Base-by-base conservation (phyloP, 139 green algal genomes). In the Auxenochlorella pyrenoidosa region DNA sequence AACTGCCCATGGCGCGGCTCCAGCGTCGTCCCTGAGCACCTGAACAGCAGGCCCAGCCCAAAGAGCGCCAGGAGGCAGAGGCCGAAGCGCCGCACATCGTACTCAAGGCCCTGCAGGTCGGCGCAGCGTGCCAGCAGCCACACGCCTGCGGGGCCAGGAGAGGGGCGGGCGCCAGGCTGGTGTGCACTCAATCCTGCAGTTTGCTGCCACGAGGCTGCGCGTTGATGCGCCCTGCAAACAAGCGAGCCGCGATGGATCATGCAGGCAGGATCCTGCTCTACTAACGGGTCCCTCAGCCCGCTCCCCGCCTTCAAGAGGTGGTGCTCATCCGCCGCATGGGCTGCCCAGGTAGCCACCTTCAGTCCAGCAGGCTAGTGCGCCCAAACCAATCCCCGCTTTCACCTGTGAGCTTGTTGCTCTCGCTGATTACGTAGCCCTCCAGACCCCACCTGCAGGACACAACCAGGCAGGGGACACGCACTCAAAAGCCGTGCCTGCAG, bases 71-170 rank as follows among this genome's bases (percentile, higher is more conserved):
- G 77, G 65, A 94, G 81, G 59, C 80, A 92, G 22, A 41, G 44
- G 41, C 87, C 87, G 47, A 92, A 94, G 40, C 54, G 65, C 13
- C 82, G 88, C 4, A 94, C 88, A 30, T 92, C 88, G 66, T 94
- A 94, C 15, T 65, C 32, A 24, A 95, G 79, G 2, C 54, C 68
- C 40, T 86, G 51, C 70, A 95, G 86, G 82, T 95, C 92, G 24
- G 92, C 92, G 58, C 92, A 95, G 1, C 92, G 86, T 28, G 92
- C 92, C 54, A 95, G 84, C 68, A 95, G 81, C 92, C 92, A 95
- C 19, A 95, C 92, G 16, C 89, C 89, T 85, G 84, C 75, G 40
- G 38, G 0, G 38, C 24, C 18, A 1, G 79, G 19, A 54, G n/a
- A 16, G 36, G 22, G 54, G 58, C 28, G 19, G 79, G 36, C 59